These are phyloP conservation scores for Backusella westeae DNA, from an alignment of 192 early-diverging fungal genomes.

Conservation along the genomic window DNA sequence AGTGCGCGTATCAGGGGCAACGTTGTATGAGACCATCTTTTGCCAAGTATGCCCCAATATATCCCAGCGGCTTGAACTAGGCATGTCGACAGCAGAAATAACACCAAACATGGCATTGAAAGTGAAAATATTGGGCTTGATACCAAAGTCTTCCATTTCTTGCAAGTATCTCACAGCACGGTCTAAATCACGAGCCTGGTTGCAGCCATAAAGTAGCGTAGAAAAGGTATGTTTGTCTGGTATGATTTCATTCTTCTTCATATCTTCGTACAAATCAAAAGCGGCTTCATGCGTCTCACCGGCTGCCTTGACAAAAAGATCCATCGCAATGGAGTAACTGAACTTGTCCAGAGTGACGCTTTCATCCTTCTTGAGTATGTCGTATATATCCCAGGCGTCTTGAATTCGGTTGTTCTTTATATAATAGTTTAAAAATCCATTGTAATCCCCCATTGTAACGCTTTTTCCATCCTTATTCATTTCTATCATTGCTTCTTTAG, in stretches of 20 bases:
- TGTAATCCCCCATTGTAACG: constrained; percentile 26
- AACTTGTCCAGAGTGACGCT: constrained; percentile 18
- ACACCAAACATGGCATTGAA: constrained; percentile 24
- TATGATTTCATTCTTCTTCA: constrained; percentile 24
- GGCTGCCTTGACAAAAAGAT: constrained; percentile 27
- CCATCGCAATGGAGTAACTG: constrained; percentile 39
- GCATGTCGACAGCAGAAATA: not conserved
- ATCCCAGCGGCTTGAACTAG: not conserved
- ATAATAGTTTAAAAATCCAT: constrained; percentile 20
- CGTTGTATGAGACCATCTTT: not conserved
- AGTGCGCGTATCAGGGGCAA: constrained; percentile 19
- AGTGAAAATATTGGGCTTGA: constrained; percentile 21
- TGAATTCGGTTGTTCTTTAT: constrained; percentile 25
- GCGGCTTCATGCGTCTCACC: constrained; percentile 8
- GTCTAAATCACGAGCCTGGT: not conserved
- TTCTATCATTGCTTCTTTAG: constrained; percentile 14
- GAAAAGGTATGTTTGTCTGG: constrained; percentile 26
- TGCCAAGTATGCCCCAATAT: constrained; percentile 4
- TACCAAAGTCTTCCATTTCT: constrained; percentile 18
- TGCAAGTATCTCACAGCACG: constrained; percentile 15
- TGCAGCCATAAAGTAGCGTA: constrained; percentile 13
- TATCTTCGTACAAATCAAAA: constrained; percentile 32
- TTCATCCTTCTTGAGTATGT: constrained; percentile 16
- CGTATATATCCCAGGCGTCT: constrained; percentile 30
- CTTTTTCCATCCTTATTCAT: not conserved